These are phyloP conservation scores for Botrytis paeoniae DNA, from an alignment of 2,329 filamentous ascomycete species.

Conservation along the genomic window DNA sequence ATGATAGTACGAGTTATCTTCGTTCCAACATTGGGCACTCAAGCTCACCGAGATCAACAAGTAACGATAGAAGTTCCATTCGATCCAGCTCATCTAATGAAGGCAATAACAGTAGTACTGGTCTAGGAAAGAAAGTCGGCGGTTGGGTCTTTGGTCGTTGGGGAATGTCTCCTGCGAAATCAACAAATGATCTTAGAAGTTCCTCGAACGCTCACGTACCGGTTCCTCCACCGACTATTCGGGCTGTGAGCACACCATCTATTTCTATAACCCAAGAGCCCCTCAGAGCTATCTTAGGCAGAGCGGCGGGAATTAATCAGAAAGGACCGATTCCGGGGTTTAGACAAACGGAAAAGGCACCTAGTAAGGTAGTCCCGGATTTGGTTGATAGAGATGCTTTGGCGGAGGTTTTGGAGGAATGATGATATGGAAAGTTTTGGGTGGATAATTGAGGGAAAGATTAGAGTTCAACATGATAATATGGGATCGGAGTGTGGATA, in stretches of 20 bases:
- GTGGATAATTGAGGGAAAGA: too few species aligned
- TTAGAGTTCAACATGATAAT: background rate
- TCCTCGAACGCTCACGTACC: slow-evolving; percentile 7
- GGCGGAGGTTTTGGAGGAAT: slow-evolving; percentile 31
- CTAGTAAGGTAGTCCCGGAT: slow-evolving; percentile 34
- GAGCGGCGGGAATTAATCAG: slow-evolving; percentile 75
- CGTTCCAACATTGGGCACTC: slow-evolving; percentile 50
- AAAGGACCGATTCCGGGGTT: slow-evolving; percentile 72
- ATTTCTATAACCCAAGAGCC: slow-evolving; percentile 30
- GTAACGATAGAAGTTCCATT: slow-evolving; percentile 39
- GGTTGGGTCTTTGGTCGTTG: slow-evolving; percentile 65
- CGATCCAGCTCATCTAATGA: slow-evolving; percentile 24
- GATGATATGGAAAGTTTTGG: background rate
- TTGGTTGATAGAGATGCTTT: slow-evolving; percentile 36
- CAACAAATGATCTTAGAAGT: slow-evolving; percentile 26
- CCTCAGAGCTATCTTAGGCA: slow-evolving; percentile 47
- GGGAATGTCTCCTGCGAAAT: slow-evolving; percentile 51
- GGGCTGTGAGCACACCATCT: slow-evolving; percentile 37
- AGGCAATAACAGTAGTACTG: background rate
- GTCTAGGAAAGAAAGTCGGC: slow-evolving; percentile 55
- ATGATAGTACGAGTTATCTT: slow-evolving; percentile 53
- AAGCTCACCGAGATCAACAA: slow-evolving; percentile 34
- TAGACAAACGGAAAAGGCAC: slow-evolving; percentile 41
- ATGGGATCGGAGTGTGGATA: background rate
- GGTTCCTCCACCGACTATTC: slow-evolving; percentile 18